phyloP scores from a whole-genome alignment of 768 basidiomycete genomes.

The Tephrocybe sp. region DNA sequence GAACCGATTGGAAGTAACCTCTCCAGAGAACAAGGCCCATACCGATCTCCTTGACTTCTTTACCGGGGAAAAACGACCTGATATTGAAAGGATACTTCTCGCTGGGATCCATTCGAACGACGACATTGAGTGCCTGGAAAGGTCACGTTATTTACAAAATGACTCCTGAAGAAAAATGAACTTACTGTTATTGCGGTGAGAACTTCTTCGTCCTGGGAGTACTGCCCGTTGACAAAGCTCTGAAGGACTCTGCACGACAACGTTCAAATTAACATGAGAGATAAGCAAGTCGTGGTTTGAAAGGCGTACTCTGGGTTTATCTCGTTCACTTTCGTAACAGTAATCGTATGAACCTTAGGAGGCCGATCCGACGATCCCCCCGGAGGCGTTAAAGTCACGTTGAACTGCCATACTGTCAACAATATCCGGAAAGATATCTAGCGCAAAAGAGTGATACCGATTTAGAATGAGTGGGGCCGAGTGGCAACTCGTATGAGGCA shows the following conservation, averaged over 20 bases:
- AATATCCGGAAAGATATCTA: constrained; percentile 25
- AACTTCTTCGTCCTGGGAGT: constrained; percentile 66
- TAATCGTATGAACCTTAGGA: constrained; percentile 52
- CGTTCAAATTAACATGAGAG: neutral
- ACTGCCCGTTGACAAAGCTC: constrained; percentile 60
- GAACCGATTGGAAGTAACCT: constrained; percentile 78
- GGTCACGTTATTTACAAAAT: neutral
- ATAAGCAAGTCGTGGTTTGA: neutral
- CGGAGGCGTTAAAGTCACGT: constrained; percentile 34
- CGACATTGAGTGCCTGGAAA: constrained; percentile 66
- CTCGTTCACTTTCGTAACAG: constrained; percentile 52
- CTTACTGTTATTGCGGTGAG: constrained; percentile 57
- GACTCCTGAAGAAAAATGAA: neutral
- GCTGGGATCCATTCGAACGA: constrained; percentile 72
- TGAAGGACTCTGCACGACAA: constrained; percentile 48
- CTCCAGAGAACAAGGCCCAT: constrained; percentile 70
- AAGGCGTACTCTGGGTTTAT: constrained; percentile 44
- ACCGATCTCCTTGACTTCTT: constrained; percentile 52
- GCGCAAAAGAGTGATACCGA: constrained; percentile 4
- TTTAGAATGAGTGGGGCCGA: constrained; percentile 8
- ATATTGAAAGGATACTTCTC: constrained; percentile 67
- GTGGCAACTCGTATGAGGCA: constrained; percentile 9
- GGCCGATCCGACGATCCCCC: constrained; percentile 32
- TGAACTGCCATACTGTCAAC: constrained; percentile 16
- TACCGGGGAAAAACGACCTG: constrained; percentile 68